Percentiles rank a stretch among this genome's conserved stretches.
Evolutionary conservation across 441 rosid genomes (phyloP).

Genomic region (Populus trichocarpa): DNA sequence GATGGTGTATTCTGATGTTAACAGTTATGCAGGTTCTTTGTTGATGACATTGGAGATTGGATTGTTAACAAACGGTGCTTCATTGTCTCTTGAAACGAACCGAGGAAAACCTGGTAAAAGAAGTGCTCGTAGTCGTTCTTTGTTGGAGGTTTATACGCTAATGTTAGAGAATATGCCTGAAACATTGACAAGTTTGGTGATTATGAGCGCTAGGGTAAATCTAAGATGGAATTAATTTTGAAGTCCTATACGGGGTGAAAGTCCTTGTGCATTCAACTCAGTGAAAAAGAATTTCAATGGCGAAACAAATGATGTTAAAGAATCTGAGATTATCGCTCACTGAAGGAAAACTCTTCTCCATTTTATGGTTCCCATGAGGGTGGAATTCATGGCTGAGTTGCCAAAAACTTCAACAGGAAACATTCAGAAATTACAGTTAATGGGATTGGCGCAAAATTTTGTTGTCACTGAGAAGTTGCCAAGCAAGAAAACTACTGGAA

Average conservation of each 20-base stretch:
- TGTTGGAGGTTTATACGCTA: no score
- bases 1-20: no score
- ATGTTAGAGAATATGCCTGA: no score
- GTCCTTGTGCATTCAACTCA: slow-evolving; percentile 53
- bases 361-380: slow-evolving; percentile 63
- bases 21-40: no score
- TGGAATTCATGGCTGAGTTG: slow-evolving; percentile 42
- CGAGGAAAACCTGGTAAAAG: no score
- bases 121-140: no score
- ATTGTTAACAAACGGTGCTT: no score
- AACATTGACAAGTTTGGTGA: no score
- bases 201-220: no score
- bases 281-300: slow-evolving; percentile 21
- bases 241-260: slow-evolving; percentile 54
- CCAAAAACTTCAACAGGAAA: slow-evolving; percentile 61
- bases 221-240: no score
- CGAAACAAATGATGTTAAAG: slow-evolving; percentile 25
- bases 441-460: slow-evolving; percentile 43
- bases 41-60: no score
- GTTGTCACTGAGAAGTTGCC: slow-evolving; percentile 12
- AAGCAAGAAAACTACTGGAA: background rate
- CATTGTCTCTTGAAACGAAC: no score
- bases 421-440: slow-evolving; percentile 44
- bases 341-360: slow-evolving; percentile 52
- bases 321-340: slow-evolving; percentile 37